Conservation (phyloP, 192 early-diverging fungal species). For the Thamnidium elegans region DNA sequence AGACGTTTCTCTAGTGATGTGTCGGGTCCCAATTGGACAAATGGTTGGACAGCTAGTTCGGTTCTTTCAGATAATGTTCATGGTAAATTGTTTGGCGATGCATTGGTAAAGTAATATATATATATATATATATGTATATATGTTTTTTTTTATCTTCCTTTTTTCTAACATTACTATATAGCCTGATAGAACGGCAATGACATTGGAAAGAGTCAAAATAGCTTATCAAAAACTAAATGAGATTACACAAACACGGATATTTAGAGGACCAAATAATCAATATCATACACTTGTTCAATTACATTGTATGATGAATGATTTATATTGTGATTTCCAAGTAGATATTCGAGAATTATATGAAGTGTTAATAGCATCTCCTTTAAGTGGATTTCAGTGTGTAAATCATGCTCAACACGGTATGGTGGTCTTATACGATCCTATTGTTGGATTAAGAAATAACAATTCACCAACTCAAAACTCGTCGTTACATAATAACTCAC, state of each 20-base stretch:
- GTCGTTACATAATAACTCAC: neutral
- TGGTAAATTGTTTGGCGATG: slow-evolving; percentile 35
- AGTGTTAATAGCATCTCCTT: slow-evolving; percentile 5
- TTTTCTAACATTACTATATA: neutral
- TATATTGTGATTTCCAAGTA: slow-evolving; percentile 22
- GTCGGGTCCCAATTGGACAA: slow-evolving; percentile 4
- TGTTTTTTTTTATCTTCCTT: neutral
- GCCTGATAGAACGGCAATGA: slow-evolving; percentile 21
- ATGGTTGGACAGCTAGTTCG: slow-evolving; percentile 26
- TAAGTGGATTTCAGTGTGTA: slow-evolving; percentile 28
- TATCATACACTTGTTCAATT: slow-evolving; percentile 28
- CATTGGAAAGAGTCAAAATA: slow-evolving; percentile 31
- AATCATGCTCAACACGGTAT: slow-evolving; percentile 31
- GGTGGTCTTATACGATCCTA: slow-evolving; percentile 23
- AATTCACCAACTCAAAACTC: neutral
- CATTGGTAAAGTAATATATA: slow-evolving; percentile 13
- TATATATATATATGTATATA: neutral
- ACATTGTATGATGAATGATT: slow-evolving; percentile 25
- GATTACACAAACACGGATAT: slow-evolving; percentile 14
- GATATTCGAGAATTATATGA: slow-evolving; percentile 33
- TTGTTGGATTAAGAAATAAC: neutral
- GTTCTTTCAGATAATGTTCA: slow-evolving; percentile 23
- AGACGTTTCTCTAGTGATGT: slow-evolving; percentile 7
- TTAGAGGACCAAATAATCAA: slow-evolving; percentile 1
- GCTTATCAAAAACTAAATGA: slow-evolving; percentile 37